Base-by-base conservation (phyloP, 768 basidiomycete species). In the Pisolithus marmoratus region DNA sequence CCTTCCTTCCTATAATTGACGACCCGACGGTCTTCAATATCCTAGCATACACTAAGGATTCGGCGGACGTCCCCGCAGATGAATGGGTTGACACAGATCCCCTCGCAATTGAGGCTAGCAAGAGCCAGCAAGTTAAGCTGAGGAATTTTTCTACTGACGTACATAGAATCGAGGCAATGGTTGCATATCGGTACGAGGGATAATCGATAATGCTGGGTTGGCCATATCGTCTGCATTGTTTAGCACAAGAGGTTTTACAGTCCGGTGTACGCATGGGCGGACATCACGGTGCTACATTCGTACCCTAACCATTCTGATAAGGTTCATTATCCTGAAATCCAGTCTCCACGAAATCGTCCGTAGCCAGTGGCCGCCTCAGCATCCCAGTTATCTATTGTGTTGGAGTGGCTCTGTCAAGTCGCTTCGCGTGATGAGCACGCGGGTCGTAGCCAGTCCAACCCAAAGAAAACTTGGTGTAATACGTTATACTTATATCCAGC, bases 21-120 rank as follows among this genome's bases (percentile, higher is more conserved):
- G 93, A 97, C 69, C 85, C 90, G 12, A 92, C 88, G 14, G 92
- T 97, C 29, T 99, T 99, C 83, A 97, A 96, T 63, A 94, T 99
- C 54, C 79, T 99, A 40, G 94, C 91, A 9, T 98, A 98, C 70
- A 96, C 95, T 3, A 85, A 84, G 4, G 88, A 90, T 48, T 93
- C 93, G 34, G 90, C 90, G 8, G 90, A 94, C 56, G 84, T 96
- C 8, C 95, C 95, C 27, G 89, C 81, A 8, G 84, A 88, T 49
- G 92, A 95, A 63, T 99, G 96, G 96, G 83, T 92, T 20, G 95
- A 98, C 68, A 94, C 93, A 4, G 90, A 96, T 67, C 88, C 92
- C 8, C 76, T 91, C 48, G 85, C 88, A 14, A 95, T 96, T 64
- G 94, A 96, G 70, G 85, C 92, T 17, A 85, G 89, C 61, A 94